Evolutionary conservation across 805 yeast species (phyloP).

Genomic region (Suhomyces xylopsoci): DNA sequence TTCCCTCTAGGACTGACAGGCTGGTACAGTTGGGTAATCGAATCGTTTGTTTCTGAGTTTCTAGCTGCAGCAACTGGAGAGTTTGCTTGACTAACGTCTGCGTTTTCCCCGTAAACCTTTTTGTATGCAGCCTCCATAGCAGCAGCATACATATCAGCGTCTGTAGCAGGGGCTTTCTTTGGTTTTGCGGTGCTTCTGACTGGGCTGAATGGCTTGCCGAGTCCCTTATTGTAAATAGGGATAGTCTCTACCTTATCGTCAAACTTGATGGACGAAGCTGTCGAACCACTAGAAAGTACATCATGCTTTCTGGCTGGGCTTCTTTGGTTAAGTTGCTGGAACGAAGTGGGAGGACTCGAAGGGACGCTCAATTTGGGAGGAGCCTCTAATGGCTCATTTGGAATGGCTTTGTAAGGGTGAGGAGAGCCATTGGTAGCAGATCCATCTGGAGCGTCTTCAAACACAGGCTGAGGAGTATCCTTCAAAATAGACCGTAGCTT

Average conservation of each 20-base stretch:
- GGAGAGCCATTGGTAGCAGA: not conserved
- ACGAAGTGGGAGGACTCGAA: not conserved
- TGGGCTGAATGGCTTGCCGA: not conserved
- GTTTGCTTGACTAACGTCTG: not conserved
- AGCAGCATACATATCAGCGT: constrained; percentile 19
- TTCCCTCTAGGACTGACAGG: not conserved
- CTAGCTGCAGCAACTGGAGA: not conserved
- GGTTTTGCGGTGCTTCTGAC: not conserved
- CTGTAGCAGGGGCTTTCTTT: constrained; percentile 2
- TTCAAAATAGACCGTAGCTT: constrained; percentile 38
- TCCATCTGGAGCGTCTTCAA: constrained; percentile 3
- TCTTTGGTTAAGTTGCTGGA: not conserved
- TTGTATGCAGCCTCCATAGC: constrained; percentile 24
- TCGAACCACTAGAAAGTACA: constrained; percentile 18
- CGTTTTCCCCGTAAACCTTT: constrained; percentile 19
- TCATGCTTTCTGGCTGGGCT: constrained; percentile 1
- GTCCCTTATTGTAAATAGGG: constrained; percentile 16
- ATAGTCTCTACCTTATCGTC: constrained; percentile 38
- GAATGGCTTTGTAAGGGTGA: constrained; percentile 2
- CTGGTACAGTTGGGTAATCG: not conserved
- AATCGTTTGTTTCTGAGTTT: not conserved
- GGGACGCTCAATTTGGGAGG: not conserved
- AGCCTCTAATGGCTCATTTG: not conserved
- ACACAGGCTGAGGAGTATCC: constrained; percentile 10
- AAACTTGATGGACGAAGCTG: constrained; percentile 36